Evolutionary conservation across 2,329 filamentous ascomycete species (phyloP).

Genomic region (Microdochium bolleyi): DNA sequence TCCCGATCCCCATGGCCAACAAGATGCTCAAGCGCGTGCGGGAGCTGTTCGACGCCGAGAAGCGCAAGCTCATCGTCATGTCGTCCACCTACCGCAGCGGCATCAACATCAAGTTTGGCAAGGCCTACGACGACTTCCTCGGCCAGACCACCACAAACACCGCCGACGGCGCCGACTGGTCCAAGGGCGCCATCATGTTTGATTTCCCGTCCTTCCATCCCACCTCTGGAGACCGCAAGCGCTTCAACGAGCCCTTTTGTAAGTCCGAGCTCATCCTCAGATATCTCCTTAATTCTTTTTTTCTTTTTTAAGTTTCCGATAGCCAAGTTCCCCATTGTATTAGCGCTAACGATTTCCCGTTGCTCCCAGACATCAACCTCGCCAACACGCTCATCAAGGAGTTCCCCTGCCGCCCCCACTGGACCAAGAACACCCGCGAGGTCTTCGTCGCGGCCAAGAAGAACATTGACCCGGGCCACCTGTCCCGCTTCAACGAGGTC

Average conservation of each 20-base stretch:
- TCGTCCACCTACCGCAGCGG: slow-evolving; percentile 41
- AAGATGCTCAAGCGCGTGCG: slow-evolving; percentile 39
- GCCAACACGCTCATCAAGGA: slow-evolving; percentile 37
- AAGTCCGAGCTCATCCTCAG: slow-evolving; percentile 8
- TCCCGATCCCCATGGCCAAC: slow-evolving; percentile 40
- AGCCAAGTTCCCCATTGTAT: background rate
- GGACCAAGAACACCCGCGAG: slow-evolving; percentile 45
- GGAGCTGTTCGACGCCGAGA: slow-evolving; percentile 37
- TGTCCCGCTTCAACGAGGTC: slow-evolving; percentile 37
- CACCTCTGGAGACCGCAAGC: slow-evolving; percentile 31
- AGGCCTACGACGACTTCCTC: slow-evolving; percentile 37
- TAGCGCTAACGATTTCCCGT: background rate
- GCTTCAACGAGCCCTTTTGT: slow-evolving; percentile 44
- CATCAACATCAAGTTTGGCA: slow-evolving; percentile 45
- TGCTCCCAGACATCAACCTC: slow-evolving; percentile 28
- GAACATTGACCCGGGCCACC: slow-evolving; percentile 36
- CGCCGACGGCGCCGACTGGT: slow-evolving; percentile 38
- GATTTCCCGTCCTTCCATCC: slow-evolving; percentile 42
- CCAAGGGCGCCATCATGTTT: slow-evolving; percentile 43
- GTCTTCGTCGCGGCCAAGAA: slow-evolving; percentile 34
- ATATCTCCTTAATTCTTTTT: too few relatives aligned
- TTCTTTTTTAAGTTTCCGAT: too few relatives aligned
- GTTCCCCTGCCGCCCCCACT: slow-evolving; percentile 42
- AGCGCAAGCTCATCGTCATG: slow-evolving; percentile 33
- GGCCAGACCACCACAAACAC: slow-evolving; percentile 41